phyloP scores from a whole-genome alignment of 1,284 basidiomycete species.

The Sparassis latifolia region DNA sequence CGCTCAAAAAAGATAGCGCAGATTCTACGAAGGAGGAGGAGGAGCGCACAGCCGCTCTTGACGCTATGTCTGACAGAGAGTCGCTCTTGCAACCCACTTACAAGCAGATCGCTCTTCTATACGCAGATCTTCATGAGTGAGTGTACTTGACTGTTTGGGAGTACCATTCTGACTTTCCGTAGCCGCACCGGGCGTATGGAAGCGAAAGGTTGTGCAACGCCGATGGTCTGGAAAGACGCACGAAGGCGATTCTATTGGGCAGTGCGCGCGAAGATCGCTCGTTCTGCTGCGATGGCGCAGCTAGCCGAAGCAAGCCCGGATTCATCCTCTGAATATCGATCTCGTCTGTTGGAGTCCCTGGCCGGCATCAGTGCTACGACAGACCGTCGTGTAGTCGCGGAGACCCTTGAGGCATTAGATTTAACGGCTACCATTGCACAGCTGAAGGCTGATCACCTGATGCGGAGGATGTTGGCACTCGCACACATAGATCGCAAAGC shows the following conservation, averaged over 20 bases:
- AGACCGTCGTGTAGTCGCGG: constrained; percentile 49
- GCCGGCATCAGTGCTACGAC: constrained; percentile 45
- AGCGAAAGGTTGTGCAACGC: constrained; percentile 89
- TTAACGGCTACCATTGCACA: constrained; percentile 51
- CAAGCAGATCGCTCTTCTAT: constrained; percentile 89
- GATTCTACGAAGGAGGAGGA: constrained; percentile 67
- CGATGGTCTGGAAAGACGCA: constrained; percentile 82
- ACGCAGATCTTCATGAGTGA: constrained; percentile 95
- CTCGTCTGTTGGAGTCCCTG: constrained; percentile 52
- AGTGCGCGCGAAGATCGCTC: constrained; percentile 72
- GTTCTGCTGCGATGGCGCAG: constrained; percentile 51
- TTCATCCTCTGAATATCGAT: constrained; percentile 53
- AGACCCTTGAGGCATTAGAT: constrained; percentile 63
- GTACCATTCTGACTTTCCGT: constrained; percentile 8
- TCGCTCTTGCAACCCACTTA: constrained; percentile 84
- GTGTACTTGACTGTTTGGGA: constrained; percentile 22
- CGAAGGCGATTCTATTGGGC: constrained; percentile 97
- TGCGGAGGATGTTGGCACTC: constrained; percentile 54
- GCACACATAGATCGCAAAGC: constrained; percentile 66
- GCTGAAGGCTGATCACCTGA: constrained; percentile 59
- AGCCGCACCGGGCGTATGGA: constrained; percentile 97
- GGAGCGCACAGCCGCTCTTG: constrained; percentile 65
- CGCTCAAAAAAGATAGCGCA: constrained; percentile 76
- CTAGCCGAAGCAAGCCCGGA: constrained; percentile 60
- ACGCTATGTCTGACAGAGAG: constrained; percentile 75